Conservation (phyloP, 805 yeast genomes). For the Suhomyces sp. region DNA sequence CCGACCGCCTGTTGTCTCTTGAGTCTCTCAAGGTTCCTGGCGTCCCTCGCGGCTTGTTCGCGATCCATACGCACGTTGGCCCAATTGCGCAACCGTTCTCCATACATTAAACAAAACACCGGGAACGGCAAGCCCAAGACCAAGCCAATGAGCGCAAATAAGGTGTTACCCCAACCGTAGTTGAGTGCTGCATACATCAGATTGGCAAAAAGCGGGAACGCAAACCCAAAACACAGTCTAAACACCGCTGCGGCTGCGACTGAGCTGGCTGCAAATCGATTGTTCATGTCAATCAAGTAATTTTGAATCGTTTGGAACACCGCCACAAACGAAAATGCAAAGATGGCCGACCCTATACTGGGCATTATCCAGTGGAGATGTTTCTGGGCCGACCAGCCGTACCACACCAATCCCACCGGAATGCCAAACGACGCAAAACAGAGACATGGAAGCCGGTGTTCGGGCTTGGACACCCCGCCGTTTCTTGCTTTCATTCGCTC, state of each 20-base stretch:
- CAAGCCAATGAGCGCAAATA: slow-evolving; percentile 35
- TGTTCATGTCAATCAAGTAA: slow-evolving; percentile 40
- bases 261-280: slow-evolving; percentile 35
- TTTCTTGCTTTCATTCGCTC: slow-evolving; percentile 21
- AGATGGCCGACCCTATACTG: slow-evolving; percentile 33
- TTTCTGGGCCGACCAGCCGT: slow-evolving; percentile 39
- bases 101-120: slow-evolving; percentile 31
- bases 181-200: slow-evolving; percentile 31
- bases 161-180: slow-evolving; percentile 42
- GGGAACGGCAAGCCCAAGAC: slow-evolving; percentile 40
- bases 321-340: slow-evolving; percentile 35
- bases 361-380: slow-evolving; percentile 40
- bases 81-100: slow-evolving; percentile 35
- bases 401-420: slow-evolving; percentile 38
- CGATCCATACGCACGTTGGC: slow-evolving; percentile 27
- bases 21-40: slow-evolving; percentile 16
- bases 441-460: slow-evolving; percentile 36
- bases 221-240: slow-evolving; percentile 37
- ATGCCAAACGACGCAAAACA: slow-evolving; percentile 30
- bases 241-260: slow-evolving; percentile 44
- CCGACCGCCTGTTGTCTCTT: background rate
- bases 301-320: slow-evolving; percentile 38
- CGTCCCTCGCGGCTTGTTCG: slow-evolving; percentile 22
- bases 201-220: slow-evolving; percentile 38
- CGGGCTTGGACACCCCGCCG: slow-evolving; percentile 36